phyloP scores from a whole-genome alignment of 768 basidiomycete species.

The Agrocybe praecox region DNA sequence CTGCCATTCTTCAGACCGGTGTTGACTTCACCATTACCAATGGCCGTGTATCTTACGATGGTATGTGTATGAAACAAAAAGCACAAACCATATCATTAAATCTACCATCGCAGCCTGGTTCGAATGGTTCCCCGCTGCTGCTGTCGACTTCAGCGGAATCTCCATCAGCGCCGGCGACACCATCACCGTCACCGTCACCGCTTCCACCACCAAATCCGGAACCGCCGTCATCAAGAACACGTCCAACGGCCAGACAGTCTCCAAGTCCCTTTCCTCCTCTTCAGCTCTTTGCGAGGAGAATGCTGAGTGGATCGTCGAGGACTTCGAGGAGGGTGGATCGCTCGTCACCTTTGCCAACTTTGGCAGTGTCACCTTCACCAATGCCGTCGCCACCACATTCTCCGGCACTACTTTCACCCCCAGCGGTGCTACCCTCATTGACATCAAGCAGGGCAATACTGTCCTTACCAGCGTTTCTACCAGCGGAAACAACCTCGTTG shows the following conservation, averaged over 20 bases:
- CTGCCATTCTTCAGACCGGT: slow-evolving; percentile 19
- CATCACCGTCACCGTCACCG: slow-evolving; percentile 19
- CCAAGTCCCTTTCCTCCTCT: slow-evolving; percentile 18
- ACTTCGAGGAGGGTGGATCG: slow-evolving; percentile 19
- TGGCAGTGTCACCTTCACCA: slow-evolving; percentile 21
- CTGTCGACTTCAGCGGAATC: slow-evolving; percentile 18
- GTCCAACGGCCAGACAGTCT: slow-evolving; percentile 17
- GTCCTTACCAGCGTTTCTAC: slow-evolving; percentile 8
- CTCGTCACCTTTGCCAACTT: slow-evolving; percentile 20
- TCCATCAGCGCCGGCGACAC: slow-evolving; percentile 15
- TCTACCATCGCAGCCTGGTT: slow-evolving; percentile 12
- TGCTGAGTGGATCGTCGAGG: slow-evolving; percentile 23
- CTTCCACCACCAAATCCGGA: slow-evolving; percentile 16
- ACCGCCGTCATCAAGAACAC: slow-evolving; percentile 17
- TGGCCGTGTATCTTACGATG: slow-evolving; percentile 17
- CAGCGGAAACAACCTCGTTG: slow-evolving; percentile 1
- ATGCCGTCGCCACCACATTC: slow-evolving; percentile 14
- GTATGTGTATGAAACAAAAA: not conserved
- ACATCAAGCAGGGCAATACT: slow-evolving; percentile 16
- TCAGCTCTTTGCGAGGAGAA: slow-evolving; percentile 20
- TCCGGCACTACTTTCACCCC: slow-evolving; percentile 10
- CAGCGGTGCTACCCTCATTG: slow-evolving; percentile 16
- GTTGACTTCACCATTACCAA: slow-evolving; percentile 20
- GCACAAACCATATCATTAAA: not conserved
- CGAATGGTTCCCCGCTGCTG: slow-evolving; percentile 21